These are phyloP conservation scores for Aspergillus arachidicola DNA, from an alignment of 2,329 filamentous ascomycete species.

Conservation along the genomic window DNA sequence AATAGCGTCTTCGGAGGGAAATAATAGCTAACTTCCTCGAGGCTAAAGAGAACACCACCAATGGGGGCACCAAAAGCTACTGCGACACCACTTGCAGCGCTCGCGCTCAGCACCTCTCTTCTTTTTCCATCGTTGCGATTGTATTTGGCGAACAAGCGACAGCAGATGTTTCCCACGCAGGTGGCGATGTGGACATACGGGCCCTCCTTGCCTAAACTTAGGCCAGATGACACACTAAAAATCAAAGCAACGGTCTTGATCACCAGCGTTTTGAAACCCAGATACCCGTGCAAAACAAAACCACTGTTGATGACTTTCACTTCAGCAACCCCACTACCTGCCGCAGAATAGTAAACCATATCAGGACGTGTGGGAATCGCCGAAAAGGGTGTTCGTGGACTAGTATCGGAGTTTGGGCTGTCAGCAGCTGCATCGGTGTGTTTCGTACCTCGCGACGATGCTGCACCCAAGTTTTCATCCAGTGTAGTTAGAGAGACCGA, in stretches of 20 bases:
- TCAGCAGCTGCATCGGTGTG: slow-evolving; percentile 48
- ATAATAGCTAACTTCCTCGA: slow-evolving; percentile 95
- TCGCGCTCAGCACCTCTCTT: slow-evolving; percentile 89
- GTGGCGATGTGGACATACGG: slow-evolving; percentile 98
- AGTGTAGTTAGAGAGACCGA: slow-evolving; percentile 83
- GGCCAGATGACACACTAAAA: slow-evolving; percentile 85
- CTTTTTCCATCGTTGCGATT: slow-evolving; percentile 92
- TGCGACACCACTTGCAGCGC: slow-evolving; percentile 86
- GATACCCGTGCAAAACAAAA: slow-evolving; percentile 93
- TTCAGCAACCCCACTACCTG: slow-evolving; percentile 94
- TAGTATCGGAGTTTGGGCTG: slow-evolving; percentile 44
- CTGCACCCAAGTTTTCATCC: slow-evolving; percentile 87
- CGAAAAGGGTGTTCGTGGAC: slow-evolving; percentile 40
- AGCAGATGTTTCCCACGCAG: slow-evolving; percentile 92
- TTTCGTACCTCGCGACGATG: slow-evolving; percentile 50
- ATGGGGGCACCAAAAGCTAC: slow-evolving; percentile 92
- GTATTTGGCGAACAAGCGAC: slow-evolving; percentile 92
- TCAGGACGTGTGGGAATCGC: slow-evolving; percentile 55
- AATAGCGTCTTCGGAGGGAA: slow-evolving; percentile 97
- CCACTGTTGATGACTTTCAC: slow-evolving; percentile 97
- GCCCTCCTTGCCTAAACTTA: slow-evolving; percentile 92
- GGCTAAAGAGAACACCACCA: slow-evolving; percentile 85
- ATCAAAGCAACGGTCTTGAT: slow-evolving; percentile 83
- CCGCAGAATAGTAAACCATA: slow-evolving; percentile 94
- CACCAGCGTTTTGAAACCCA: slow-evolving; percentile 82